Evolutionary conservation across 1,284 basidiomycete species (phyloP).

Genomic region (Vanrija pseudolonga): DNA sequence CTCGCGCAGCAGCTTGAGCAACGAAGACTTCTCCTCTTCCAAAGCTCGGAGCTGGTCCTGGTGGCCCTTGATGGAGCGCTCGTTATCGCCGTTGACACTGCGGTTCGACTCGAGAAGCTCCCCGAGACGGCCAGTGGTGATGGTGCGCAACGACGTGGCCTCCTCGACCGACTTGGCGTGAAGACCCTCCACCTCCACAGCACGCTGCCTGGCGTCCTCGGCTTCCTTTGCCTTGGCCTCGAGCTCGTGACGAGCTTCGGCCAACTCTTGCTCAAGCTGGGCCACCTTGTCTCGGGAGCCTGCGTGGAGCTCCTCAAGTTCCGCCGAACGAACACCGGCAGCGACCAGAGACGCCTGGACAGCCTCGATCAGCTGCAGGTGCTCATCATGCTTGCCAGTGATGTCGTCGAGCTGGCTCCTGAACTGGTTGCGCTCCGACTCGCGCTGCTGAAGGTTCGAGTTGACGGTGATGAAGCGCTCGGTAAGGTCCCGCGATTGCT

Average conservation of each 20-base stretch:
- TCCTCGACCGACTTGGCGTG: slow-evolving; percentile 88
- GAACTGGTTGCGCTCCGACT: slow-evolving; percentile 69
- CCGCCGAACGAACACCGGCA: slow-evolving; percentile 62
- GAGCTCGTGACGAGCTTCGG: slow-evolving; percentile 71
- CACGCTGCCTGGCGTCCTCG: slow-evolving; percentile 61
- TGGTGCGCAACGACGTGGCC: slow-evolving; percentile 73
- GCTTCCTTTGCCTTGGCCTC: slow-evolving; percentile 68
- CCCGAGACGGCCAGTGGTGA: slow-evolving; percentile 78
- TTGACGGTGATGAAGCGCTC: slow-evolving; percentile 71
- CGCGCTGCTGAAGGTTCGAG: slow-evolving; percentile 70
- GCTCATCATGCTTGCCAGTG: slow-evolving; percentile 66
- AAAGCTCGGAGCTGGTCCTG: slow-evolving; percentile 74
- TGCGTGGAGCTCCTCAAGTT: slow-evolving; percentile 72
- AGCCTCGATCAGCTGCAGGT: slow-evolving; percentile 80
- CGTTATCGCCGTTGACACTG: slow-evolving; percentile 73
- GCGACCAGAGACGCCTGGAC: slow-evolving; percentile 72
- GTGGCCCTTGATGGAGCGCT: slow-evolving; percentile 66
- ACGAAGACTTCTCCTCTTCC: slow-evolving; percentile 68
- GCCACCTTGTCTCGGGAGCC: slow-evolving; percentile 64
- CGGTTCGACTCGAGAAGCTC: slow-evolving; percentile 79
- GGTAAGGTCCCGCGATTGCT: slow-evolving; percentile 69
- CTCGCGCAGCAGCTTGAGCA: slow-evolving; percentile 75
- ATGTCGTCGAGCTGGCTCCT: slow-evolving; percentile 70
- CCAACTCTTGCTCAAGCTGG: slow-evolving; percentile 67
- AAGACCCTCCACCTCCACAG: slow-evolving; percentile 73